Evolutionary conservation across 148 eudicot genomes (phyloP).

Genomic region (Fagopyrum tataricum): DNA sequence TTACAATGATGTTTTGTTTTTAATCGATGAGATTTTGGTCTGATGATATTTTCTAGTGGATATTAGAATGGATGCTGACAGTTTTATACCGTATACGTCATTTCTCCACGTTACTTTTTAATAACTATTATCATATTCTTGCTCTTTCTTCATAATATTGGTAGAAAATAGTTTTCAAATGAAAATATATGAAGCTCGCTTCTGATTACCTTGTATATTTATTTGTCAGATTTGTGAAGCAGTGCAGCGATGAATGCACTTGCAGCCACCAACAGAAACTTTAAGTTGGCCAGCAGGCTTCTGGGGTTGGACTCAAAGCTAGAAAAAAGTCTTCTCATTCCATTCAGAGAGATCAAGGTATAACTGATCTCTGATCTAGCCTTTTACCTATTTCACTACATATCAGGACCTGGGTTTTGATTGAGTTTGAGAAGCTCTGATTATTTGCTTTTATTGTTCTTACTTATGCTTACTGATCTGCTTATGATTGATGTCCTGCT

Average conservation of each 20-base stretch:
- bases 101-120: neutral
- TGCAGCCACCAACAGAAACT: constrained; percentile 94
- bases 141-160: neutral
- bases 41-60: constrained; percentile 3
- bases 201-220: constrained; percentile 10
- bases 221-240: constrained; percentile 15
- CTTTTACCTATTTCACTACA: neutral
- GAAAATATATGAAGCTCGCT: too few relatives aligned
- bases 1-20: neutral
- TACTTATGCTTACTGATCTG: neutral
- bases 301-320: constrained; percentile 87
- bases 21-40: neutral
- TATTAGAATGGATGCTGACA: neutral
- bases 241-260: constrained; percentile 74
- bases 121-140: neutral
- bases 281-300: constrained; percentile 73
- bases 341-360: constrained; percentile 99
- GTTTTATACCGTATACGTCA: neutral
- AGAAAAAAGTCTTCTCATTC: constrained; percentile 84
- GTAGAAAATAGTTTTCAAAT: neutral
- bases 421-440: neutral
- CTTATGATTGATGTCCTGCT: neutral
- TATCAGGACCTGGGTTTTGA: neutral
- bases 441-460: neutral
- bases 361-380: neutral